Conservation (phyloP, 2,329 filamentous ascomycete species). For the Beauveria asiatica region DNA sequence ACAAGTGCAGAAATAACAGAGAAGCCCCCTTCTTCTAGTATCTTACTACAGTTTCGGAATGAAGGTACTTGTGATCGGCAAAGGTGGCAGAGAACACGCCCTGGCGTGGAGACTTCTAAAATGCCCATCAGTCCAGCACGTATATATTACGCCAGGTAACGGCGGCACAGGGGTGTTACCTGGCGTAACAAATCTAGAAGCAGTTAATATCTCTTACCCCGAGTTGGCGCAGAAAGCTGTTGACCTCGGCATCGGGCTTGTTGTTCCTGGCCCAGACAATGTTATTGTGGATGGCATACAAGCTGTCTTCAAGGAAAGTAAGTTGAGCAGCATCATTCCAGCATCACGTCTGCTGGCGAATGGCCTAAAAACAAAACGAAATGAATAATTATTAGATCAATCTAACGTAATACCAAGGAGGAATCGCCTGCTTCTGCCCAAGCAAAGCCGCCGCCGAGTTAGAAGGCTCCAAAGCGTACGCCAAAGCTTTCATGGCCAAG, state of each 20-base stretch:
- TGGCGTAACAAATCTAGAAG: constrained; percentile 50
- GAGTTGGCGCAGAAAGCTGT: constrained; percentile 53
- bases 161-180: constrained; percentile 51
- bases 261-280: constrained; percentile 67
- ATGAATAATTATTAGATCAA: too few species aligned
- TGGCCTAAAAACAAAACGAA: background rate
- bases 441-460: constrained; percentile 59
- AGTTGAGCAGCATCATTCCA: constrained; percentile 17
- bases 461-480: constrained; percentile 72
- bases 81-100: constrained; percentile 68
- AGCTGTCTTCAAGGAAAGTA: constrained; percentile 50
- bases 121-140: constrained; percentile 52
- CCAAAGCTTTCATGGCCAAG: constrained; percentile 71
- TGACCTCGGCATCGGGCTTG: constrained; percentile 53
- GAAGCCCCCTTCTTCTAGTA: too few species aligned
- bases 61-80: constrained; percentile 58
- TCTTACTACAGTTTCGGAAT: background rate
- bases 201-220: constrained; percentile 47
- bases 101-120: constrained; percentile 66
- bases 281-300: constrained; percentile 69
- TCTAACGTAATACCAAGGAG: constrained; percentile 22
- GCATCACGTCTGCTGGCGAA: background rate
- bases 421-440: constrained; percentile 61
- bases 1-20: background rate
- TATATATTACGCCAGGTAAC: constrained; percentile 52